Conservation (phyloP, 352 stramenopile species). For the Phytopythium helicoides region DNA sequence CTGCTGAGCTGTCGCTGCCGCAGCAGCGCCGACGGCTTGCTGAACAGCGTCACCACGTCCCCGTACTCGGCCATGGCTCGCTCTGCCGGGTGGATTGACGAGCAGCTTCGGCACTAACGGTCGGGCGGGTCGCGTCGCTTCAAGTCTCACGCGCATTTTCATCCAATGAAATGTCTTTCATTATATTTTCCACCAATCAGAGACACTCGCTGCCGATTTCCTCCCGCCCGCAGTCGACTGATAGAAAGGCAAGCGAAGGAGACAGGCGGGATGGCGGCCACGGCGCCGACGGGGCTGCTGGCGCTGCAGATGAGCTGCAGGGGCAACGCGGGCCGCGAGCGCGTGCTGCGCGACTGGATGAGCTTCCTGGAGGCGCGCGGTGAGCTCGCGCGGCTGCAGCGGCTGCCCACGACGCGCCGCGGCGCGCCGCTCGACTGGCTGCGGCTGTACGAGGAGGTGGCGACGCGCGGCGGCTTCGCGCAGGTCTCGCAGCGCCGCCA, state of each 20-base stretch:
- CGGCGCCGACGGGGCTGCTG: conserved; percentile 26
- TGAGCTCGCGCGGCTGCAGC: conserved; percentile 41
- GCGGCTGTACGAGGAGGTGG: conserved; percentile 80
- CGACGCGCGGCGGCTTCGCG: conserved; percentile 53
- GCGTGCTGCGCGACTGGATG: conserved; percentile 54
- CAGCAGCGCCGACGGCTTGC: conserved; percentile 30
- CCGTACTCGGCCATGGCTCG: conserved; percentile 15
- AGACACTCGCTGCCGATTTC: background rate
- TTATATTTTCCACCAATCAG: conserved; percentile 2
- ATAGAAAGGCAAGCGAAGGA: too few relatives aligned
- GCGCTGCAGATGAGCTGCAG: conserved; percentile 69
- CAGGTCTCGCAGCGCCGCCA: conserved; percentile 47
- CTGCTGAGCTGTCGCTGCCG: conserved; percentile 27
- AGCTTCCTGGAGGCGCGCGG: conserved; percentile 48
- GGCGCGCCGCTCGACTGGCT: conserved; percentile 68
- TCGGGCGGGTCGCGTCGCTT: conserved; percentile 8
- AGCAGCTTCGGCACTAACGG: conserved; percentile 1
- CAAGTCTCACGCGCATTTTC: conserved; percentile 3
- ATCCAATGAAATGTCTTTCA: conserved; percentile 6
- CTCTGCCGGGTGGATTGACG: conserved; percentile 1
- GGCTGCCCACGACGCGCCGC: conserved; percentile 48
- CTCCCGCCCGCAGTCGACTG: too few relatives aligned
- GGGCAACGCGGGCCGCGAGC: conserved; percentile 56
- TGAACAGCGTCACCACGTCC: conserved; percentile 43
- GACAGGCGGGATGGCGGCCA: conserved; percentile 4